Evolutionary conservation across 306 rosid species (phyloP).

Genomic region (Abrus pulchellus): DNA sequence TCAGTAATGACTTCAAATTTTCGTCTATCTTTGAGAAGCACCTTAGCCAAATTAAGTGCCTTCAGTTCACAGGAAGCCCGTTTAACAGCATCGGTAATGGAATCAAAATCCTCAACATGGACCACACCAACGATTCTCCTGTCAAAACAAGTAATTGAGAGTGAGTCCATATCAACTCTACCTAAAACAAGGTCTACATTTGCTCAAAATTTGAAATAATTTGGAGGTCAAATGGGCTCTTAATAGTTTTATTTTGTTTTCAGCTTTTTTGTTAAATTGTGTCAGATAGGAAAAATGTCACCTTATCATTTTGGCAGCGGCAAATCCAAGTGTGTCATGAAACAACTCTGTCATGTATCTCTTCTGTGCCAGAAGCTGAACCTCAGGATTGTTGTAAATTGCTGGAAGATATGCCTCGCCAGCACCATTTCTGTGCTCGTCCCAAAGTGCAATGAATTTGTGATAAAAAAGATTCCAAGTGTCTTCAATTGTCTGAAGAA

Average conservation of each 20-base stretch:
- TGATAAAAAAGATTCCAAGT: conserved; percentile 77
- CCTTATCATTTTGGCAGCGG: conserved; percentile 96
- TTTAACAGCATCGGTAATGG: conserved; percentile 60
- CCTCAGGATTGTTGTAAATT: conserved; percentile 73
- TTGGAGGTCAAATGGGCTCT: not conserved
- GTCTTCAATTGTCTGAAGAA: conserved; percentile 79
- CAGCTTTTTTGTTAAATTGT: not conserved
- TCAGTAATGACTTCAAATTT: conserved; percentile 57
- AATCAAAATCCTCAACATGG: conserved; percentile 83
- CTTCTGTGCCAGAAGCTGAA: conserved; percentile 69
- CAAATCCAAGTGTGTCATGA: conserved; percentile 89
- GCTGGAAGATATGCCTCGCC: conserved; percentile 92
- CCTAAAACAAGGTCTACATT: not conserved
- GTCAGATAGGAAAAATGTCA: conserved; percentile 36
- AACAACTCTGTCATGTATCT: conserved; percentile 69
- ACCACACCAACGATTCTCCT: conserved; percentile 87
- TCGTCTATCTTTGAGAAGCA: conserved; percentile 70
- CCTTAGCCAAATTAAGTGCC: conserved; percentile 70
- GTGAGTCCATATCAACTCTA: not conserved
- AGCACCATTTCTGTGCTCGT: conserved; percentile 71
- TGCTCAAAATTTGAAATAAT: not conserved
- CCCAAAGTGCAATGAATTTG: conserved; percentile 81
- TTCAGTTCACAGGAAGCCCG: conserved; percentile 67
- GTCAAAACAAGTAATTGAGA: conserved; percentile 7
- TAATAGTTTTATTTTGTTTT: not conserved